phyloP scores from a whole-genome alignment of 2,329 filamentous ascomycete genomes.

The Phialemonium atrogriseum region DNA sequence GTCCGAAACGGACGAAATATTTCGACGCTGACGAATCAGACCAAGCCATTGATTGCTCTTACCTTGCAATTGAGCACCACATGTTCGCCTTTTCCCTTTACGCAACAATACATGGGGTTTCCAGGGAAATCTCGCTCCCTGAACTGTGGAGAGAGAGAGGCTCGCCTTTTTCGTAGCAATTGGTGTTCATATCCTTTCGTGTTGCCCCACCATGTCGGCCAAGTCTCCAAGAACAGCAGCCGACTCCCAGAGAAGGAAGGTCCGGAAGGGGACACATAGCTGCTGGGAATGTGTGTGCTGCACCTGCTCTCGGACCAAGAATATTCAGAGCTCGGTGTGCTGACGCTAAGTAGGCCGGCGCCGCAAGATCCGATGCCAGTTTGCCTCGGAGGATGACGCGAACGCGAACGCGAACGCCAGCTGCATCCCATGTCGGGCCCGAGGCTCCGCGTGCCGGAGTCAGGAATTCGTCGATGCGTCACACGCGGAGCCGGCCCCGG shows the following conservation, averaged over 20 bases:
- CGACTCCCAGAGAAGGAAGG: constrained; percentile 29
- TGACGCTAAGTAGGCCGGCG: constrained; percentile 22
- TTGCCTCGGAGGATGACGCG: constrained; percentile 26
- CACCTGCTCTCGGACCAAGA: not conserved
- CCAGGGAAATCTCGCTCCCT: too few species aligned
- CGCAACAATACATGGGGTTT: too few species aligned
- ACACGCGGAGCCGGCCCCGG: constrained; percentile 18
- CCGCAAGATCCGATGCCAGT: constrained; percentile 41
- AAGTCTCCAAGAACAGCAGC: constrained; percentile 8
- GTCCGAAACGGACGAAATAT: too few species aligned
- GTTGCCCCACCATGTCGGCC: too few species aligned
- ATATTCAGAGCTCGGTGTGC: not conserved
- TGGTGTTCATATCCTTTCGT: too few species aligned
- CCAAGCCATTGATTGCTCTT: too few species aligned
- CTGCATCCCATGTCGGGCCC: constrained; percentile 34
- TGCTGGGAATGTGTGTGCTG: constrained; percentile 43
- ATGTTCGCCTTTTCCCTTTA: too few species aligned
- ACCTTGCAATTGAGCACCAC: too few species aligned
- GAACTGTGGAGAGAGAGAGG: too few species aligned
- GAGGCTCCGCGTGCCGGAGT: constrained; percentile 32
- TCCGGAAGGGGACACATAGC: constrained; percentile 45
- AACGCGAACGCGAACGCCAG: too few species aligned
- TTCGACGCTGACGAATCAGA: too few species aligned
- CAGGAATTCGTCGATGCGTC: constrained; percentile 34
- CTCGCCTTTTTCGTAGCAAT: too few species aligned